Conservation (phyloP, 352 stramenopile species). For the Globisporangium mamillatum region DNA sequence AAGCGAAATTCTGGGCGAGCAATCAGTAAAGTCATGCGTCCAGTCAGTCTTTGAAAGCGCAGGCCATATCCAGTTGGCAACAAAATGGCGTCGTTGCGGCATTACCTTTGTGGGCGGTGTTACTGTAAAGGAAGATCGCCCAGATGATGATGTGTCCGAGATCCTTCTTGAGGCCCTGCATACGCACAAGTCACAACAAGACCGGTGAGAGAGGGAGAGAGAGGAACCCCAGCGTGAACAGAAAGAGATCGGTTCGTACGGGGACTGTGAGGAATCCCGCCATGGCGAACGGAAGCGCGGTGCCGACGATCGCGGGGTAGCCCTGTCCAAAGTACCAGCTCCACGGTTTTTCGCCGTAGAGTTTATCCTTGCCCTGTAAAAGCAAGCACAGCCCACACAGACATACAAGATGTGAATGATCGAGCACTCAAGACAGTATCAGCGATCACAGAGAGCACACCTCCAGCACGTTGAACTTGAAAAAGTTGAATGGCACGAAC, state of each 20-base stretch:
- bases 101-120: conserved; percentile 78
- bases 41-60: neutral
- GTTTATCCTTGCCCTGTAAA: conserved; percentile 65
- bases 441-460: conserved; percentile 21
- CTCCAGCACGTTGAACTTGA: conserved; percentile 86
- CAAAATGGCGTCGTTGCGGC: neutral
- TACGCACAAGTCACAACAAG: neutral
- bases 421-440: neutral
- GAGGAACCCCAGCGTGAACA: neutral
- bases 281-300: conserved; percentile 39
- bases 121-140: conserved; percentile 77
- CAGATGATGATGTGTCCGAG: conserved; percentile 63
- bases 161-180: conserved; percentile 58
- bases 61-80: neutral
- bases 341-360: conserved; percentile 81
- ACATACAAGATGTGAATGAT: neutral
- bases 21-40: neutral
- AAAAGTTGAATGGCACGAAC: conserved; percentile 84
- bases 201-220: conserved; percentile 6
- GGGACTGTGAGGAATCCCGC: conserved; percentile 58
- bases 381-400: neutral
- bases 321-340: conserved; percentile 85
- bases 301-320: conserved; percentile 70
- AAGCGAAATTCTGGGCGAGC: conserved; percentile 72
- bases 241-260: conserved; percentile 21